Evolutionary conservation across 2,329 filamentous ascomycete species (phyloP), one percentile per base, ranked within the genome.

Genomic region (Alternaria sp.): DNA sequence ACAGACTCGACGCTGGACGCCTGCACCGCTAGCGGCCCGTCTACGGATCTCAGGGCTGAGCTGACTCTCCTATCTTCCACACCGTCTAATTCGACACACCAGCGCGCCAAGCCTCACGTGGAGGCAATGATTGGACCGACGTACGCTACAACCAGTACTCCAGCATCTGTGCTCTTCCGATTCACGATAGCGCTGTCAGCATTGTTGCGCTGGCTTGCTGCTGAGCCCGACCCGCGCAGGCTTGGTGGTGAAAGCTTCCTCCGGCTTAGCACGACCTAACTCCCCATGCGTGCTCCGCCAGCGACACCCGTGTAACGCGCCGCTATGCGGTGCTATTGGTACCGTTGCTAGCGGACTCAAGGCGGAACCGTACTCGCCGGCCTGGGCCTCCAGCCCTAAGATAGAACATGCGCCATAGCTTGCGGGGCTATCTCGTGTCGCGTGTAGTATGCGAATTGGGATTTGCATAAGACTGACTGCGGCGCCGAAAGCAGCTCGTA

Each of bases 271-370:
- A 45, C 45, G 28, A 13, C n/a, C 53, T 56, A 56, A 54, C 61
- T 47, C 62, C 19, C 28, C 51, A 40, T 65, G 46, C 61, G 21
- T 65, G 57, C 55, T 55, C 50, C 50, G n/a, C 43, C 26, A 53
- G 65, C 62, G 49, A 32, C 43, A 30, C 51, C 47, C 57, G 47
- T 44, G 55, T 49, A 36, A 61, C 59, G 49, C 67, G 65, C 62
- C 67, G 62, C 65, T 47, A 63, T 59, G 58, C 51, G 15, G 44
- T 58, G 57, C 57, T 55, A 65, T 58, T 60, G 61, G 55, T 28
- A 45, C 49, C 44, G 46, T 59, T 47, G 45, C 55, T 58, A 56
- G 49, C 51, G 50, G 56, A 13, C 46, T 65, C 51, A 17, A 25
- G 30, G 44, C 23, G 43, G 36, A 26, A 23, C 40, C 47, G 47